A percentile compares a stretch with the other conserved stretches of the same genome.
Evolutionary conservation across 108 stramenopile genomes (phyloP).

Genomic region (Nannochloropsis gaditana): DNA sequence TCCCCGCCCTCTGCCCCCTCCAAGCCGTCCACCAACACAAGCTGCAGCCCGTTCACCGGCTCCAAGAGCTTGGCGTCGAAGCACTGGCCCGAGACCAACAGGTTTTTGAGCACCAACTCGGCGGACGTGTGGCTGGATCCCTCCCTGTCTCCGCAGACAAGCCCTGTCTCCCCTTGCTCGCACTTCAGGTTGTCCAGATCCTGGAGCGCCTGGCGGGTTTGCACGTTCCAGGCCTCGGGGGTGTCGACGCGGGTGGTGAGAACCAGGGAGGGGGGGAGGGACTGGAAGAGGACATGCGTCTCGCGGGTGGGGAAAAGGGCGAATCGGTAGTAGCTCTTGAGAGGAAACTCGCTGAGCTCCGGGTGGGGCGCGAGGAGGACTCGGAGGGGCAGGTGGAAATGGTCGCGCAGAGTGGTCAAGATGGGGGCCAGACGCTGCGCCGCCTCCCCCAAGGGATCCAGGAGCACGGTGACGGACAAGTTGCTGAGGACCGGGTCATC

Average conservation of each 20-base stretch:
- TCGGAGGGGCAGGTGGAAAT: constrained; percentile 62
- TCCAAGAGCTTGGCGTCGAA: constrained; percentile 56
- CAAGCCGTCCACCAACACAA: constrained; percentile 57
- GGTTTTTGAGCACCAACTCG: constrained; percentile 72
- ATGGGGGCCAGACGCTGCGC: constrained; percentile 76
- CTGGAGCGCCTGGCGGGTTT: constrained; percentile 66
- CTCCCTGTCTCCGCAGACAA: constrained; percentile 34
- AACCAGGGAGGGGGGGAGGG: constrained; percentile 74
- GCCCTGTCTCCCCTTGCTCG: constrained; percentile 32
- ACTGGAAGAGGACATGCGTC: constrained; percentile 67
- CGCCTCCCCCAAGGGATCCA: constrained; percentile 79
- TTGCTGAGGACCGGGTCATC: constrained; percentile 21
- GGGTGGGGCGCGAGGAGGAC: constrained; percentile 62
- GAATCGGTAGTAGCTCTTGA: constrained; percentile 87
- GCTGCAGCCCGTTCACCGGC: constrained; percentile 86
- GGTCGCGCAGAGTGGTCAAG: constrained; percentile 66
- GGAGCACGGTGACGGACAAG: constrained; percentile 61
- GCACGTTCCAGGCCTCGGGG: constrained; percentile 92
- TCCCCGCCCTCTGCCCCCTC: background rate
- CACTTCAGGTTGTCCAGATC: constrained; percentile 94
- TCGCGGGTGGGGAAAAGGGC: constrained; percentile 62
- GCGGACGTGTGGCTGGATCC: constrained; percentile 58
- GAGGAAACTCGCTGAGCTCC: constrained; percentile 66
- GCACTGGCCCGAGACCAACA: constrained; percentile 88
- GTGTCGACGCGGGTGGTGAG: constrained; percentile 90